These are phyloP conservation scores for Fistulinella prunicolor DNA, from an alignment of 768 basidiomycete species.

Conservation along the genomic window DNA sequence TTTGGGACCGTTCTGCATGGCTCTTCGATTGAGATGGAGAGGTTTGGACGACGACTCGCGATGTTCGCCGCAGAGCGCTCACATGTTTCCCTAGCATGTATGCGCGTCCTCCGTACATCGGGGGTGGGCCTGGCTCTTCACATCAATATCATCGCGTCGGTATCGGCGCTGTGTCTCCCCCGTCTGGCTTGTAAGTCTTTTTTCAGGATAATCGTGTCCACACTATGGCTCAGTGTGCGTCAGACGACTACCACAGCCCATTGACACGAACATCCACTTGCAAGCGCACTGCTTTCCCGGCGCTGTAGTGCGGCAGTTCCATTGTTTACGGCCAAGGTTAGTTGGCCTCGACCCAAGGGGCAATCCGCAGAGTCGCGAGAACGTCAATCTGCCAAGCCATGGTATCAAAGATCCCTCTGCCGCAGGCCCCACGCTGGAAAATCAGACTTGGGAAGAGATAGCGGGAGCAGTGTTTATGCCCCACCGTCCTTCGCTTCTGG, in stretches of 20 bases:
- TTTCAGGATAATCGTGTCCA: neutral
- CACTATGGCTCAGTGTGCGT: neutral
- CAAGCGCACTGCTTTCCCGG: no score
- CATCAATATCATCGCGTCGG: neutral
- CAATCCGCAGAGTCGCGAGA: neutral
- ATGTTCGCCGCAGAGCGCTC: neutral
- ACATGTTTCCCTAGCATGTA: constrained; percentile 2
- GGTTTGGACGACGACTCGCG: neutral
- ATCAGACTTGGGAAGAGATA: constrained; percentile 11
- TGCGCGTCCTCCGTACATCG: neutral
- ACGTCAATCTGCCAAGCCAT: no score
- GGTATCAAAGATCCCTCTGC: neutral
- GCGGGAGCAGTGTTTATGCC: neutral
- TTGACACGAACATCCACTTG: neutral
- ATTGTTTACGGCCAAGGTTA: no score
- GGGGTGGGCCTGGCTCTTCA: neutral
- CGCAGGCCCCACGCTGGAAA: neutral
- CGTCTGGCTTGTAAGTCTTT: neutral
- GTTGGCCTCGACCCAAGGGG: neutral
- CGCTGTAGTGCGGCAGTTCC: no score
- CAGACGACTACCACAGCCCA: constrained; percentile 1
- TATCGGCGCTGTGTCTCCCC: neutral
- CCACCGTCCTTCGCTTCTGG: no score
- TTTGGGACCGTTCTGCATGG: constrained; percentile 2
- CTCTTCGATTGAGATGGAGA: neutral